A percentile compares a stretch with the other conserved stretches of the same genome.
Evolutionary conservation across 495 filamentous ascomycete genomes (phyloP).

Genomic region (Lasiosphaeria miniovina): DNA sequence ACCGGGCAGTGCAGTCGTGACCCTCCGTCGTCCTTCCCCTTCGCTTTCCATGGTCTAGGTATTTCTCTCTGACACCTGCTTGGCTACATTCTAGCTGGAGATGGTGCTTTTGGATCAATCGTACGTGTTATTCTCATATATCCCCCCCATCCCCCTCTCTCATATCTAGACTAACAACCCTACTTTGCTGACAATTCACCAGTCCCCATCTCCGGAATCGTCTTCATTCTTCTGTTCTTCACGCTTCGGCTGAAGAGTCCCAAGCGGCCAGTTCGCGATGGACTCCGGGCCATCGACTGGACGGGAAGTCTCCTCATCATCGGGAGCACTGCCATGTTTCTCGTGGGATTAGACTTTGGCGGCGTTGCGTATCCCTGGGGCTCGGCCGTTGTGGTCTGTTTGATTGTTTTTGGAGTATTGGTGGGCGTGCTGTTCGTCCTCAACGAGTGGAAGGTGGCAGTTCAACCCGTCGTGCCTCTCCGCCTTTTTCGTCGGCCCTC

Average conservation of each 20-base stretch:
- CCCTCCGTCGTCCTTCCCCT: background rate
- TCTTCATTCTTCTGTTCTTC: slow-evolving; percentile 61
- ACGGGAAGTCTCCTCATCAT: slow-evolving; percentile 63
- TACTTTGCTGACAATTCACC: background rate
- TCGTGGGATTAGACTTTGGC: slow-evolving; percentile 73
- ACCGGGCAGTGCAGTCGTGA: too few relatives aligned
- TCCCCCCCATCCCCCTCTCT: too few relatives aligned
- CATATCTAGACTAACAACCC: too few relatives aligned
- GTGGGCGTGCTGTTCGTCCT: slow-evolving; percentile 58
- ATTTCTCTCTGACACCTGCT: background rate
- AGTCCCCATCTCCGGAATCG: slow-evolving; percentile 63
- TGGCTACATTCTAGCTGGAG: slow-evolving; percentile 36
- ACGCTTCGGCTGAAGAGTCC: slow-evolving; percentile 70
- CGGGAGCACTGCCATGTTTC: slow-evolving; percentile 70
- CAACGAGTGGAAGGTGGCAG: slow-evolving; percentile 65
- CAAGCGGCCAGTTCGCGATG: slow-evolving; percentile 61
- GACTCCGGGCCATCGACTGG: slow-evolving; percentile 73
- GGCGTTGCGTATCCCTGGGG: slow-evolving; percentile 68
- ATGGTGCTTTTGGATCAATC: slow-evolving; percentile 71
- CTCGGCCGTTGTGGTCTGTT: slow-evolving; percentile 67
- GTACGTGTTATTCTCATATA: slow-evolving; percentile 7
- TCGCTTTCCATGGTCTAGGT: background rate
- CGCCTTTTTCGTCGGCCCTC: slow-evolving; percentile 59
- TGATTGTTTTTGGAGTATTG: slow-evolving; percentile 68
- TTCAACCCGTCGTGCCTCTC: slow-evolving; percentile 70